Percentiles rank a stretch among this genome's conserved stretches.
phyloP scores from a whole-genome alignment of 73 alveolate species.

The Effrenium voratum region DNA sequence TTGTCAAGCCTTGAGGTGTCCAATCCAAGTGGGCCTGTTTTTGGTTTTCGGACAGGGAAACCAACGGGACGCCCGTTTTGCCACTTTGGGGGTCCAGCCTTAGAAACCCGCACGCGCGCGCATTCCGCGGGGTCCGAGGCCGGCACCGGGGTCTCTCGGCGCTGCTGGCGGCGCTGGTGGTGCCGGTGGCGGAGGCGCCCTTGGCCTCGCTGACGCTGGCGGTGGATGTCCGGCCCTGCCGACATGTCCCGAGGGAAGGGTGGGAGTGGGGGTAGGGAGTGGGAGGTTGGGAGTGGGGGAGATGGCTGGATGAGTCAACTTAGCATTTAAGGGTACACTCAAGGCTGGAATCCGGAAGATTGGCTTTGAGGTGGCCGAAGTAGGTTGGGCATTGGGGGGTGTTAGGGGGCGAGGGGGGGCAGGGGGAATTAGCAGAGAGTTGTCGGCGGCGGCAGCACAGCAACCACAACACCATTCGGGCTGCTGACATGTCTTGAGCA shows the following conservation, averaged over 20 bases:
- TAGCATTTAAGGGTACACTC: no score
- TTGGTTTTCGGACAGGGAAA: background rate
- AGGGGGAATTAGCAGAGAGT: no score
- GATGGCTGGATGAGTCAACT: background rate
- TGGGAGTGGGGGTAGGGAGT: background rate
- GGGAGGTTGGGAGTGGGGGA: background rate
- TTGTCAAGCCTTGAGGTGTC: background rate
- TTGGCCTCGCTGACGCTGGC: slow-evolving; percentile 24
- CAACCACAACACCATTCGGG: no score
- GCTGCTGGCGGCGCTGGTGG: slow-evolving; percentile 65
- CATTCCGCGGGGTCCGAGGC: background rate
- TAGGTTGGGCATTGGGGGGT: background rate
- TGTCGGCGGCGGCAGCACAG: no score
- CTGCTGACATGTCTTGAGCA: no score
- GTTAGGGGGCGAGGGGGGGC: no score
- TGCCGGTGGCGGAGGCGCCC: slow-evolving; percentile 73
- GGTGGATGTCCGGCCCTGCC: background rate
- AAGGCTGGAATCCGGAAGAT: no score
- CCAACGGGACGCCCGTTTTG: no score
- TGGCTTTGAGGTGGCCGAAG: background rate
- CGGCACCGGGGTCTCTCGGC: slow-evolving; percentile 89
- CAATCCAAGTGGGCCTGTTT: background rate
- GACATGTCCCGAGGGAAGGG: background rate
- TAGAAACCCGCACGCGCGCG: no score
- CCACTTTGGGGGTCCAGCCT: no score